phyloP scores from a whole-genome alignment of 1,284 basidiomycete species.

The Irpex sp. region DNA sequence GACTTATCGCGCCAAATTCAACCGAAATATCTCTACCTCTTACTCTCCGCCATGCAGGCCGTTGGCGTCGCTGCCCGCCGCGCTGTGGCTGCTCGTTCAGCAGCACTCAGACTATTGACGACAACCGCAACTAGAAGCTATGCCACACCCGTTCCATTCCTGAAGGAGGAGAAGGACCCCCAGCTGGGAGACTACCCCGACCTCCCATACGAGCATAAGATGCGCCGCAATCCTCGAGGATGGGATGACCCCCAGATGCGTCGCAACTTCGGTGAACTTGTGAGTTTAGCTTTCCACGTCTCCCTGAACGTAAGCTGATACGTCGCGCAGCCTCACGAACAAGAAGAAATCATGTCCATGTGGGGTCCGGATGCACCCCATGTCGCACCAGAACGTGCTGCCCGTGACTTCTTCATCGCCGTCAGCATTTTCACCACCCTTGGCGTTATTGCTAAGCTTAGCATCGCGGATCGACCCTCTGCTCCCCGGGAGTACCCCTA shows the following conservation, averaged over 20 bases:
- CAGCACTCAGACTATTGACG: slow-evolving; percentile 14
- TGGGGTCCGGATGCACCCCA: slow-evolving; percentile 79
- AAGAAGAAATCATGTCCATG: slow-evolving; percentile 81
- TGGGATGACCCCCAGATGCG: slow-evolving; percentile 84
- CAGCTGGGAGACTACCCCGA: slow-evolving; percentile 74
- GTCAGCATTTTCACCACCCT: slow-evolving; percentile 53
- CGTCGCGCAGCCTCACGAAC: slow-evolving; percentile 64
- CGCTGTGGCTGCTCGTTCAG: slow-evolving; percentile 13
- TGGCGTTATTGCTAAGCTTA: slow-evolving; percentile 47
- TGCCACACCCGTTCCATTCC: slow-evolving; percentile 17
- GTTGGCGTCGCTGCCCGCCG: slow-evolving; percentile 17
- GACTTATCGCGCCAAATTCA: background rate
- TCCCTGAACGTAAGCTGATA: background rate
- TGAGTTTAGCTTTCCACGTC: slow-evolving; percentile 30
- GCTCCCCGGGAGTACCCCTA: slow-evolving; percentile 69
- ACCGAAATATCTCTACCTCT: slow-evolving; percentile 1
- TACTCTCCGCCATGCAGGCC: slow-evolving; percentile 18
- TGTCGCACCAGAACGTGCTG: slow-evolving; percentile 50
- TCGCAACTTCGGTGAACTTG: slow-evolving; percentile 81
- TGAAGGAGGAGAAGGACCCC: slow-evolving; percentile 46
- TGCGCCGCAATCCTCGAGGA: slow-evolving; percentile 61
- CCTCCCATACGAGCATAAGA: slow-evolving; percentile 66
- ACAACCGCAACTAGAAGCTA: slow-evolving; percentile 20
- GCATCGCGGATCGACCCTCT: slow-evolving; percentile 54
- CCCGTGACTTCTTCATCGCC: slow-evolving; percentile 60